Evolutionary conservation across 192 early-diverging fungal species (phyloP), one percentile per base, ranked within the genome.

Genomic region (Globomyces pollinis-pini): DNA sequence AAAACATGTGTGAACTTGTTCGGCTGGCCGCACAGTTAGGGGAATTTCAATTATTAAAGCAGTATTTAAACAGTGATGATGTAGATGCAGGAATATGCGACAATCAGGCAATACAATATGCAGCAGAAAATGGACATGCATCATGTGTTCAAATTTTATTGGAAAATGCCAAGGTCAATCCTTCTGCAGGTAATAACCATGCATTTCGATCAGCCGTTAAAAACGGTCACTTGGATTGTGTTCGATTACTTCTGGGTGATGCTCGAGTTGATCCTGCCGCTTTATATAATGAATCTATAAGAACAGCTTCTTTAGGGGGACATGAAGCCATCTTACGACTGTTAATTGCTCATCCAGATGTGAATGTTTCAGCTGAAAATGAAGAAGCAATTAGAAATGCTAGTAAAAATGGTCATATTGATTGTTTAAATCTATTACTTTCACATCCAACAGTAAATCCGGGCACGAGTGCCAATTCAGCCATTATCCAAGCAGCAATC

Each of bases 81-180:
- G n/a, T n/a, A n/a, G n/a, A n/a, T n/a, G n/a, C n/a, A n/a, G n/a
- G n/a, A n/a, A n/a, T n/a, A n/a, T n/a, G n/a, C n/a, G 26, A 57
- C 7, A 32, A 39, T 21, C 21, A 39, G 4, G 55, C 55, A 18
- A 36, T 57, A 13, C 16, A 15, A 26, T 29, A 39, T 36, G 59
- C 59, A 9, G 43, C 59, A 20, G 28, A 57, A 3, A 51, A 51
- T 23, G 44, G 44, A 3, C 44, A 51, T n/a, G n/a, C n/a, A n/a
- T 26, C 21, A 47, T 11, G 21, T 3, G 44, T 47, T 3, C 44
- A 47, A 26, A 24, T 2, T 26, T 26, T 47, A 26, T 13, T 47
- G 11, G n/a, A 3, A 11, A 47, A 47, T 26, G 23, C 44, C 5
- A 47, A 47, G 21, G 44, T 47, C 23, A 47, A 47, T 26, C 44